Evolutionary conservation across 1,139 yeast genomes (phyloP).

Genomic region (Candida sp.): DNA sequence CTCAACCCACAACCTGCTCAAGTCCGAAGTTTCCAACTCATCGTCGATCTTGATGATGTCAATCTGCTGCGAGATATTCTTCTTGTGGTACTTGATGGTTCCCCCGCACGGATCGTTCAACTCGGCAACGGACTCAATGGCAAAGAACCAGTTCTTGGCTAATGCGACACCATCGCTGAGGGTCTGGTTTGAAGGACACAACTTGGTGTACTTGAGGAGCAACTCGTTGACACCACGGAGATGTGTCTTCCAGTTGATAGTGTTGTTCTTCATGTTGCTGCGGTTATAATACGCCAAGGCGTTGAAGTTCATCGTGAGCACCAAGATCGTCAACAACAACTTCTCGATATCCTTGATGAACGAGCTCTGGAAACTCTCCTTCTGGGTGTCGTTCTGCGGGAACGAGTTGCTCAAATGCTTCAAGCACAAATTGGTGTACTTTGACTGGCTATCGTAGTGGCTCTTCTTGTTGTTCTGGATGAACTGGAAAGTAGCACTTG

Average conservation of each 20-base stretch:
- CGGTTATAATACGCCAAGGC: slow-evolving; percentile 23
- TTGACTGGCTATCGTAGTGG: slow-evolving; percentile 34
- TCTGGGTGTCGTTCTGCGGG: slow-evolving; percentile 16
- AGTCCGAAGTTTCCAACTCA: slow-evolving; percentile 20
- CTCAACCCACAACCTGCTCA: slow-evolving; percentile 28
- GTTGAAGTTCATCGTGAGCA: slow-evolving; percentile 41
- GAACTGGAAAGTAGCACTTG: slow-evolving; percentile 41
- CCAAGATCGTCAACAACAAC: slow-evolving; percentile 40
- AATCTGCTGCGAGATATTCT: slow-evolving; percentile 9
- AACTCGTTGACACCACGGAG: slow-evolving; percentile 46
- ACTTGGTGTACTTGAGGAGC: slow-evolving; percentile 33
- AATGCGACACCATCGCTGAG: slow-evolving; percentile 44
- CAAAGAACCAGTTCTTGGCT: slow-evolving; percentile 50
- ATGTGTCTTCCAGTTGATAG: slow-evolving; percentile 38
- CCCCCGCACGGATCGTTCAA: slow-evolving; percentile 37
- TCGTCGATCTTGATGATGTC: slow-evolving; percentile 16
- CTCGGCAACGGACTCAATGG: slow-evolving; percentile 44
- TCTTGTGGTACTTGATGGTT: slow-evolving; percentile 22
- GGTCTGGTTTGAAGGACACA: slow-evolving; percentile 18
- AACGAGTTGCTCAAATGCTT: slow-evolving; percentile 37
- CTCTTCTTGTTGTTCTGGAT: slow-evolving; percentile 32
- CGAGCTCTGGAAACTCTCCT: slow-evolving; percentile 8
- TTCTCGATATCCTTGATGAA: slow-evolving; percentile 38
- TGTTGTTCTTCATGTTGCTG: not conserved
- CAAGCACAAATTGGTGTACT: slow-evolving; percentile 37